Evolutionary conservation across 352 stramenopile genomes (phyloP), one percentile per base, ranked within the genome.

Genomic region (Pythium pectinolyticum): DNA sequence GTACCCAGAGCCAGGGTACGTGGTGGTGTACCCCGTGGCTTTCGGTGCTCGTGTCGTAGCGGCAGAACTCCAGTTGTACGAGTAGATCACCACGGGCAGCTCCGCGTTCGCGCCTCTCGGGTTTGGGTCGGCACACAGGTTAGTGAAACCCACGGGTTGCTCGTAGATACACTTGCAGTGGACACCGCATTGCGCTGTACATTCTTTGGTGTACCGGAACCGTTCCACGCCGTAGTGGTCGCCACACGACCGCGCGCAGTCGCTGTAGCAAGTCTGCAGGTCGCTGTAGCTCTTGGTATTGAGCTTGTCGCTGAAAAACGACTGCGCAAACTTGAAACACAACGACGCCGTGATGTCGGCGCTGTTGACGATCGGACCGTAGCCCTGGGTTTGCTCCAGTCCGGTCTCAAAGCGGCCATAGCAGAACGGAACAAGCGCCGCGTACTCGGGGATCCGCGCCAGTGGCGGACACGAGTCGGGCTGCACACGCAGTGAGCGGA

Each of bases 131-230:
- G 53, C 54, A 51, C 78, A 88, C 5, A 83, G 45, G 17, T 65
- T 56, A 10, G 58, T 49, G 49, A 86, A 85, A 0, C 74, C 80
- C 25, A 58, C 69, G 2, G 77, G 72, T 39, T 87, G 68, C 31
- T 89, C 78, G 46, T 89, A 92, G 55, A 92, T 71, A 41, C 82
- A 92, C 28, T 78, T 88, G 60, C 82, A 92, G 25, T 86, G 80
- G 27, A 82, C 55, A 5, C 68, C 57, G 47, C 82, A 91, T 28
- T 79, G 53, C 2, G 63, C 40, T 9, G 55, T 63, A 39, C 82
- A 92, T n/a, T 77, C 58, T 0, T 47, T 61, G 0, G 61, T 54
- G 52, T 89, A 92, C 20, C 75, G 78, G 37, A 75, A 82, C 5
- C 75, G 73, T 27, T 89, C 80, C 0, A 89, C 73, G 17, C 80